Base-by-base conservation (phyloP, 768 basidiomycete genomes). In the Kwoniella botswanensis region DNA sequence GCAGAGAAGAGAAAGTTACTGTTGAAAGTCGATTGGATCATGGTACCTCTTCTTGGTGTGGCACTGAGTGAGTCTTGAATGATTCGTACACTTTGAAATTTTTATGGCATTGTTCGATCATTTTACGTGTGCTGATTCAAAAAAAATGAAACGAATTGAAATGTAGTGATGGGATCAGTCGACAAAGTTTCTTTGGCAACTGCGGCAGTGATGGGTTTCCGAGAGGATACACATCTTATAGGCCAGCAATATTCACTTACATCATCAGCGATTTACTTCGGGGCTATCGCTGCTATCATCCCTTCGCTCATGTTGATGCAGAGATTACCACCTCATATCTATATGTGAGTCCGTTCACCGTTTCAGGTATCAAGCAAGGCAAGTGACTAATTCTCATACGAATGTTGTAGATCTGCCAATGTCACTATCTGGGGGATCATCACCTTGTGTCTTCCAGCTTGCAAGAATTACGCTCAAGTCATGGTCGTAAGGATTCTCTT, bases 171-270 rank as follows among this genome's bases (percentile, higher is more conserved):
- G 67, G 74, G 74, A 29, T 68, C 72, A 7, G 73, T 76, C 62
- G 76, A 76, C 67, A 78, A 80, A 68, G 71, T 72, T 42, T 67
- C 75, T 44, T 67, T 80, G 21, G 75, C 71, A 2, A 72, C 70
- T 1, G 75, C 79, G 2, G 79, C 79, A 13, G 70, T 75, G 7
- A 41, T 78, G 29, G 73, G 72, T 12, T 44, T 80, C 17, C 76
- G 69, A 29, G 44, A 61, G 0, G 79, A 80, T 57, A 66, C 73
- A 11, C 12, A 72, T 21, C 71, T 80, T 1, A 60, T 70, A 2
- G 79, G 77, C 10, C 68, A 75, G 44, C 42, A 75, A 57, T 75
- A 75, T 67, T 62, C 56, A 7, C 65, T 70, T 65, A 46, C 52
- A 13, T 55, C 54, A 35, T 67, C 74, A 3, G 29, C 64, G 53